phyloP scores from a whole-genome alignment of 306 rosid genomes.

The Acmispon strigosus region DNA sequence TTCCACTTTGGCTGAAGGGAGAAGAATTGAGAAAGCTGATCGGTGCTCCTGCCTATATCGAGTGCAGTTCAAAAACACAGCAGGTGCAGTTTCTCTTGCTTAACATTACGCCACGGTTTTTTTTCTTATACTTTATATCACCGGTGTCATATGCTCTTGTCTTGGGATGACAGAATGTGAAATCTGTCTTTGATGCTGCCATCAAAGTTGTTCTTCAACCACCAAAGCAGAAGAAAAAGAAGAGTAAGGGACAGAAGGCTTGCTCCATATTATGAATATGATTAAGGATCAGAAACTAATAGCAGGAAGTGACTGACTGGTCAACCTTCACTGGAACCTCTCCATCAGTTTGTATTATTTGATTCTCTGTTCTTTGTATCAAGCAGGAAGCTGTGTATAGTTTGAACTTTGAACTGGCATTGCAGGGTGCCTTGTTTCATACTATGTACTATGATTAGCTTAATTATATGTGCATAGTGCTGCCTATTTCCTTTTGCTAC shows the following conservation, averaged over 20 bases:
- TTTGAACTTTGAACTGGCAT: constrained; percentile 39
- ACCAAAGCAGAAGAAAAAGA: constrained; percentile 81
- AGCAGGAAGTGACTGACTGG: constrained; percentile 20
- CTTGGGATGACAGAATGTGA: constrained; percentile 61
- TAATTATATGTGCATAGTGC: background rate
- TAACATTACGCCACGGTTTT: background rate
- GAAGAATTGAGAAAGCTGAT: constrained; percentile 70
- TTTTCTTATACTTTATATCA: background rate
- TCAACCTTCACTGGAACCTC: constrained; percentile 8
- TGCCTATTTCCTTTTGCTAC: background rate
- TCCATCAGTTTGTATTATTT: constrained; percentile 1
- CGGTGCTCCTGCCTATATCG: constrained; percentile 67
- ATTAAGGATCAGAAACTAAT: constrained; percentile 16
- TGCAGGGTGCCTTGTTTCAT: constrained; percentile 21
- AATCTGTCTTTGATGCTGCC: constrained; percentile 83
- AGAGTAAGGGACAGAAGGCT: constrained; percentile 50
- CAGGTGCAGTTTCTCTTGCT: constrained; percentile 36
- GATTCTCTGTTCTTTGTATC: constrained; percentile 1
- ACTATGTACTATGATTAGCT: constrained; percentile 18
- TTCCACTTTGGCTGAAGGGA: constrained; percentile 43
- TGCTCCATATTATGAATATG: constrained; percentile 69
- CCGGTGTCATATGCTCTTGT: background rate
- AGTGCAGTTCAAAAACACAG: constrained; percentile 82
- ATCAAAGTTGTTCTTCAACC: constrained; percentile 95
- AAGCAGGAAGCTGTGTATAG: constrained; percentile 41